Base-by-base conservation (phyloP, 805 yeast species). In the Saccharomycodes ludwigii region DNA sequence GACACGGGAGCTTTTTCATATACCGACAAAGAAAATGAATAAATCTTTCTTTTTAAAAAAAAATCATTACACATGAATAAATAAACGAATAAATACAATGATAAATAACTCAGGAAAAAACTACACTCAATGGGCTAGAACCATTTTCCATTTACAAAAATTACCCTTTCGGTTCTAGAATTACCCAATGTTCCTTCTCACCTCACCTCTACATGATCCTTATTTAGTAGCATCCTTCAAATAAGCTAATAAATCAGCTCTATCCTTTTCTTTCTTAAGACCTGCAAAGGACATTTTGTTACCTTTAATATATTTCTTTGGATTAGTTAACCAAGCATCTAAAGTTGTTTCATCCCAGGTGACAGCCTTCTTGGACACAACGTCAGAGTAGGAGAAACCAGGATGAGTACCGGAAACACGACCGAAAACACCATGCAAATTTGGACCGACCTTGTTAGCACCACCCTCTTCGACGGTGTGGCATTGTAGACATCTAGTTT, bases 231-330 rank as follows among this genome's bases (percentile, higher is more conserved):
- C 76, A 37, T 53, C 50, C 25, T 52, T 55, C 59, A 88, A 71
- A 80, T 84, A 88, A 52, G 97, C 74, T 56, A 88, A 66, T 63
- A 91, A 69, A 63, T 91, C 97, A 69, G 83, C 82, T 78, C 97
- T 84, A 73, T 91, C 98, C 79, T 85, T 88, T 46, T 85, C 78
- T 76, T 91, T 91, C 86, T 91, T 91, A 66, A 91, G 76, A 71
- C 98, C 98, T 69, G 95, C 98, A 55, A 88, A 91, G 46, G 98
- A 97, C 98, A 91, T 91, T 81, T 91, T 91, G 71, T 97, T 91
- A 65, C 98, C 98, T 61, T 98, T 98, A 51, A 91, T 85, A 73
- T 85, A 91, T 72, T 91, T 91, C 93, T 91, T 91, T 70, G 98
- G 98, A 82, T 91, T 91, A 68, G 81, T 94, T 65, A 91, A 76